Evolutionary conservation across 108 stramenopile genomes (phyloP).

Genomic region (Halocafeteria seosinensis): DNA sequence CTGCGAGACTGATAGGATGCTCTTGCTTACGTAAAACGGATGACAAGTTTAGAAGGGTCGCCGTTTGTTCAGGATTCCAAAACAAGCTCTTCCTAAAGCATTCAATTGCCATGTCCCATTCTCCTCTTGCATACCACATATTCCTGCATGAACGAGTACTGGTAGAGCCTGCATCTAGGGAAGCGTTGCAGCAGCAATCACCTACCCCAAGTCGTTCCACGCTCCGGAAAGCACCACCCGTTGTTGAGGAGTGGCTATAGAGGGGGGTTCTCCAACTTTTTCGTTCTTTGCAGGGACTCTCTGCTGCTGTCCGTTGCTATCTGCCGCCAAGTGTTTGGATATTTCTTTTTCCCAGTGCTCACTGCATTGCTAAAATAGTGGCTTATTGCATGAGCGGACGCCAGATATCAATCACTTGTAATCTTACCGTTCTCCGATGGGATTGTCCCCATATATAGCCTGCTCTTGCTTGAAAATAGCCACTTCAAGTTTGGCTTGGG

Average conservation of each 20-base stretch:
- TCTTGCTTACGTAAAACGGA: too few relatives aligned
- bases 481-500: not conserved
- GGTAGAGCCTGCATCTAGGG: too few relatives aligned
- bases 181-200: too few relatives aligned
- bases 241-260: not conserved
- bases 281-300: not conserved
- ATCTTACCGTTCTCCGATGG: not conserved
- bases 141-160: too few relatives aligned
- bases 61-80: constrained; percentile 2
- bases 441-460: not conserved
- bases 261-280: not conserved
- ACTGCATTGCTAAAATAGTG: not conserved
- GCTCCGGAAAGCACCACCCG: not conserved
- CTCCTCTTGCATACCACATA: not conserved
- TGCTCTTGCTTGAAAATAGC: not conserved
- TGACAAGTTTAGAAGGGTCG: not conserved
- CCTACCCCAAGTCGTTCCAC: constrained; percentile 1
- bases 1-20: too few relatives aligned
- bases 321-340: not conserved
- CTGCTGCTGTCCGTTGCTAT: not conserved
- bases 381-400: not conserved
- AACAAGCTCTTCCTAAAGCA: not conserved
- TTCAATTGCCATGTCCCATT: not conserved
- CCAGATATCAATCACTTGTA: too few relatives aligned
- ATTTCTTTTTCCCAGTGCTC: not conserved